Conservation (phyloP, 2,329 filamentous ascomycete species). For the Stenocarpella maydis region DNA sequence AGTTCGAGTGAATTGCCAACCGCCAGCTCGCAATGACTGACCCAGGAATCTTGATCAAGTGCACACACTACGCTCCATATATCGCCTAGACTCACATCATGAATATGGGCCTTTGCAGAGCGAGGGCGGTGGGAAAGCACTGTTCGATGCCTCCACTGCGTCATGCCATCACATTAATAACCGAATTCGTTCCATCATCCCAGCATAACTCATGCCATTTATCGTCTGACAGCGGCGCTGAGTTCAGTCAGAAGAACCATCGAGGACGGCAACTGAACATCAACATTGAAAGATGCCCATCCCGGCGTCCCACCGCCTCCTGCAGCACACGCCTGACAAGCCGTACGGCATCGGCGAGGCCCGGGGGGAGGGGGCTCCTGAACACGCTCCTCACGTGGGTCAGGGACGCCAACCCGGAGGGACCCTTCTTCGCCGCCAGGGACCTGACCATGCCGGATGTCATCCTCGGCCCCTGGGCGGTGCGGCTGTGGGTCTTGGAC, state of each 20-base stretch:
- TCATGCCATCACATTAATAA: conserved; percentile 11
- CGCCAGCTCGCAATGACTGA: no score
- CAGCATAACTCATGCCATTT: no score
- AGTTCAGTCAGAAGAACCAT: neutral
- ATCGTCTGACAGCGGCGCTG: no score
- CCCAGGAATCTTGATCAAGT: no score
- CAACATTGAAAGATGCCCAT: conserved; percentile 69
- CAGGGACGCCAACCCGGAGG: conserved; percentile 51
- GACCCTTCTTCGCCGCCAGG: conserved; percentile 71
- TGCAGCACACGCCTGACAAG: conserved; percentile 61
- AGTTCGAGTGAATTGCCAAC: no score
- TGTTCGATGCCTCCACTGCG: conserved; percentile 1
- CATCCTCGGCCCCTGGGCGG: conserved; percentile 73
- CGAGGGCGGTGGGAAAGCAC: neutral
- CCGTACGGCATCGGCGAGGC: conserved; percentile 99
- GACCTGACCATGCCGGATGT: conserved; percentile 71
- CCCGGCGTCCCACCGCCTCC: conserved; percentile 69
- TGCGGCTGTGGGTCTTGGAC: conserved; percentile 75
- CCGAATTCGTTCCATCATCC: neutral
- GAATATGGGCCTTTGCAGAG: no score
- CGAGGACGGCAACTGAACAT: no score
- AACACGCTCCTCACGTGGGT: conserved; percentile 85
- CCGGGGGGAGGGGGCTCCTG: conserved; percentile 99
- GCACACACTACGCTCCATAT: no score
- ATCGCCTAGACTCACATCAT: no score